Conservation (phyloP, 257 asterid species). For the Buddleja alternifolia region DNA sequence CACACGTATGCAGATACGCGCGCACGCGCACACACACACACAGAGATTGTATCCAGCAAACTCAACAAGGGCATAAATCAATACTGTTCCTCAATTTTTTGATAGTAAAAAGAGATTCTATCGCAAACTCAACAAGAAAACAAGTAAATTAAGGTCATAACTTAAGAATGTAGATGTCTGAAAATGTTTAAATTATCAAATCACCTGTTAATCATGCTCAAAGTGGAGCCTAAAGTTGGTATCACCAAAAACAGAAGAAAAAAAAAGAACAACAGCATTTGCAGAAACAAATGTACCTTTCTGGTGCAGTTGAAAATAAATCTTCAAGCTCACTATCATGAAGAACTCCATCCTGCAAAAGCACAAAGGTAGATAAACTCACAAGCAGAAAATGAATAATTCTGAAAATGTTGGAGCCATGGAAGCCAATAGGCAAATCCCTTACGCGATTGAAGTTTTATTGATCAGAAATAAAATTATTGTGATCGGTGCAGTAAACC, state of each 20-base stretch:
- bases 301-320: slow-evolving; percentile 95
- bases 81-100: not conserved
- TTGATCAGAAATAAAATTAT: too few relatives aligned
- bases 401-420: slow-evolving; percentile 13
- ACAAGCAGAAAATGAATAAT: slow-evolving; percentile 12
- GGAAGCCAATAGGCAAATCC: too few relatives aligned
- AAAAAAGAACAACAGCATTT: slow-evolving; percentile 10
- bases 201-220: not conserved
- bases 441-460: too few relatives aligned
- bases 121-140: slow-evolving; percentile 21
- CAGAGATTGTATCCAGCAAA: not conserved
- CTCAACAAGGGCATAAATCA: not conserved
- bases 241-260: too few relatives aligned
- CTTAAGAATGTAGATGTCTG: not conserved
- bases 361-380: slow-evolving; percentile 32
- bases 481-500: too few relatives aligned
- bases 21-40: slow-evolving; percentile 6
- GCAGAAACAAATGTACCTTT: slow-evolving; percentile 53
- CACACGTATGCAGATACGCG: too few relatives aligned
- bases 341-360: slow-evolving; percentile 88
- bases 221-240: not conserved
- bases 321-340: slow-evolving; percentile 80
- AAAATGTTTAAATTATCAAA: not conserved
- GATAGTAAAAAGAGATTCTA: not conserved
- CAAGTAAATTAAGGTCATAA: slow-evolving; percentile 11